phyloP scores from a whole-genome alignment of 441 rosid genomes.

The Euphorbia corollata region DNA sequence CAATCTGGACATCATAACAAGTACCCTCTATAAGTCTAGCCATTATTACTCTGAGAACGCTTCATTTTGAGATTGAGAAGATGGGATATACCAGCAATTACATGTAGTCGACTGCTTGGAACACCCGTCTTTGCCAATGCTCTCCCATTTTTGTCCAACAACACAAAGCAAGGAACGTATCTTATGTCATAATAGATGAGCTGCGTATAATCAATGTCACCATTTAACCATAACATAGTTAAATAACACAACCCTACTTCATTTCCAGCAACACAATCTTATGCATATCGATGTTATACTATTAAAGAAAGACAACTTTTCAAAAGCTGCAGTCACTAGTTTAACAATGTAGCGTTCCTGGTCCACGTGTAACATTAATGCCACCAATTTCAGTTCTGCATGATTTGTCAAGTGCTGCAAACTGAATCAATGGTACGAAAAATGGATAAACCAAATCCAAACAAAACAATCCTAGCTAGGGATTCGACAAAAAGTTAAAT shows the following conservation, averaged over 20 bases:
- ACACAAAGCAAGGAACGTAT: conserved; percentile 85
- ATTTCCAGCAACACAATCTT: neutral
- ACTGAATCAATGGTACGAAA: neutral
- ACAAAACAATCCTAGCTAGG: neutral
- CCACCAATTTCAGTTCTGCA: neutral
- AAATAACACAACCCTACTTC: neutral
- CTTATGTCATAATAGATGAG: conserved; percentile 59
- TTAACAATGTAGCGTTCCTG: neutral
- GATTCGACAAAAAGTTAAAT: neutral
- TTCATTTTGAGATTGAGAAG: conserved; percentile 48
- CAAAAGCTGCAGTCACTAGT: neutral
- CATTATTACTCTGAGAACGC: conserved; percentile 26
- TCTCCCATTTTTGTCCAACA: conserved; percentile 71
- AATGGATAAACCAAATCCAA: neutral
- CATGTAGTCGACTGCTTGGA: conserved; percentile 75
- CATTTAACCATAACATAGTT: conserved; percentile 10
- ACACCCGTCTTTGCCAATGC: conserved; percentile 80
- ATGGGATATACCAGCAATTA: conserved; percentile 74
- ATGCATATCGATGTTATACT: neutral
- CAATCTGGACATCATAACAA: too few species aligned
- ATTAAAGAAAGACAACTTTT: neutral
- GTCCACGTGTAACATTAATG: neutral
- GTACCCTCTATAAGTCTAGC: neutral
- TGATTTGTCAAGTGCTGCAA: neutral
- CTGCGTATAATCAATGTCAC: conserved; percentile 1